A percentile compares a stretch with the other conserved stretches of the same genome.
These are phyloP conservation scores for Grosmannia serpens DNA, from an alignment of 2,329 filamentous ascomycete species.

Conservation along the genomic window DNA sequence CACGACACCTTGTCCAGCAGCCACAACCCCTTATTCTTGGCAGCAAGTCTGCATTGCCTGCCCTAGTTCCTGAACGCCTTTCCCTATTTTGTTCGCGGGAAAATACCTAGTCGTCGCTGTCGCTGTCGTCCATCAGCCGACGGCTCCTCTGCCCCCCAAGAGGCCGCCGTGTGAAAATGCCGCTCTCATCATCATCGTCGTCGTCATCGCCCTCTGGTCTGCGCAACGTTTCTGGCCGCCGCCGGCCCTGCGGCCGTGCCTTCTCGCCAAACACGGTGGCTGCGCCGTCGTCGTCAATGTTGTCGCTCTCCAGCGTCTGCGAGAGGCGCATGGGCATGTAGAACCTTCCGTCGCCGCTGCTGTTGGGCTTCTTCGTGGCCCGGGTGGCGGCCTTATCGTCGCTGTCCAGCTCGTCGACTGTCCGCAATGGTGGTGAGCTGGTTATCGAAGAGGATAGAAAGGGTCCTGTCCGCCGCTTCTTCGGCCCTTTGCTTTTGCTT, in stretches of 20 bases:
- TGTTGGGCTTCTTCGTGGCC: neutral
- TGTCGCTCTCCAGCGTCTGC: slow-evolving; percentile 7
- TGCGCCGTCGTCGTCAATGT: neutral
- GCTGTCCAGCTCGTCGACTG: neutral
- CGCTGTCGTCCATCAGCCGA: slow-evolving; percentile 6
- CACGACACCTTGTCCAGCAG: neutral
- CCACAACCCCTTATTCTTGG: too few species aligned
- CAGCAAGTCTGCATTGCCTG: too few species aligned
- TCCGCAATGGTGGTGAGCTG: neutral
- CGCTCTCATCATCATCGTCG: neutral
- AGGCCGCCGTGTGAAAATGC: slow-evolving; percentile 1
- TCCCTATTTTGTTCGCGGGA: too few species aligned
- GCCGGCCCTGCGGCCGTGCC: neutral
- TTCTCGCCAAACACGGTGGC: neutral
- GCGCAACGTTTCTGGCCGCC: neutral
- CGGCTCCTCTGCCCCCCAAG: slow-evolving; percentile 1
- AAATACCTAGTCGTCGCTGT: slow-evolving; percentile 7
- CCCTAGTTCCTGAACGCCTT: too few species aligned
- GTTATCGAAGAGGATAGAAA: neutral
- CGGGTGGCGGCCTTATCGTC: neutral
- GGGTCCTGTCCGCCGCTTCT: neutral
- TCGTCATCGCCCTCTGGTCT: neutral
- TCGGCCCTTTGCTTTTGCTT: neutral
- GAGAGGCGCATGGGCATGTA: slow-evolving; percentile 9
- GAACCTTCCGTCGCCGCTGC: neutral